Base-by-base conservation (phyloP, 1,284 basidiomycete species). In the Ceratobasidium sp. region DNA sequence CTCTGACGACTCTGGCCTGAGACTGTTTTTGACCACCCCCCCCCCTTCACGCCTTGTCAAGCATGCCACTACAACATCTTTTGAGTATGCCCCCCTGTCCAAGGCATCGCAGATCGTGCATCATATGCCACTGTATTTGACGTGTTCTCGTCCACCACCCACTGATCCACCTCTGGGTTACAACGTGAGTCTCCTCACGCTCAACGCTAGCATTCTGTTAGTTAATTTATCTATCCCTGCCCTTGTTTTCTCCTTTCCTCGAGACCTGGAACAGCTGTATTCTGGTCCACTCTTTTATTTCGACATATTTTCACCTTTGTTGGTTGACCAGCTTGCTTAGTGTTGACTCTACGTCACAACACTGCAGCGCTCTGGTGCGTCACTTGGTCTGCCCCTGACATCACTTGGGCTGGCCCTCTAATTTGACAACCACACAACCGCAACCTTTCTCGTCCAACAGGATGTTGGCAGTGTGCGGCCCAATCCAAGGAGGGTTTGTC, bases 1-100 rank as follows among this genome's bases (percentile, higher is more conserved):
- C 68, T 70, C 68, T 44, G 52, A 70, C 52, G 12, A 10, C n/a
- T 68, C 52, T 70, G 68, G 68, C 68, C 42, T 33, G 38, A 56
- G 33, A 54, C 68, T 13, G n/a, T 17, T 10, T 54, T 70, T 28
- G 3, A 23, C 28, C 50, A 70, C 52, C 52, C 50, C 2, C 52
- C 57, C 13, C 50, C 20, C 15, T 42, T 40, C 3, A 12, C 28
- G 3, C 67, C 26, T 13, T n/a, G 38, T 23, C 67, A 38, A 9
- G 28, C 67, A 7, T 69, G 46, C 52, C 68, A 56, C n/a, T 28
- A 40, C 52, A 54, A 70, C 42, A 52, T 70, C 15, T n/a, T 70
- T 33, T 54, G 68, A 7, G 50, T 38, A 4, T 15, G n/a, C 17
- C 68, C 68, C 9, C 26, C 28, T 10, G 54, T 40, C 6, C 52